Percentiles rank a stretch among this genome's conserved stretches.
phyloP scores from a whole-genome alignment of 2,329 filamentous ascomycete species.

The Calonectria henricotiae region DNA sequence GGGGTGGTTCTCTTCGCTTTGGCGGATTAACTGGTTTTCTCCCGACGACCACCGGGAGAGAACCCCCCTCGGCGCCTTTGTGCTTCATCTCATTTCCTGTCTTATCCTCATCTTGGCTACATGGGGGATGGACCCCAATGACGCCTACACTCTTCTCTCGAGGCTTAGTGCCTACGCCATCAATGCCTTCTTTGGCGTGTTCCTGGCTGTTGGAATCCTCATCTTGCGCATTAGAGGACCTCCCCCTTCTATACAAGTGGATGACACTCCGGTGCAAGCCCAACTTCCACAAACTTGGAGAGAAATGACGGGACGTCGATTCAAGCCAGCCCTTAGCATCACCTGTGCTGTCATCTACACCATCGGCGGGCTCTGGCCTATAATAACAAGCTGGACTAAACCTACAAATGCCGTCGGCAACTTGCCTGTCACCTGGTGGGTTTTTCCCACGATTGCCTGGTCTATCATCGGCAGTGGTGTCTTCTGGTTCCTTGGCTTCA shows the following conservation, averaged over 20 bases:
- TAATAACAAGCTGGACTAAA: slow-evolving; percentile 56
- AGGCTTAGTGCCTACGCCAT: slow-evolving; percentile 56
- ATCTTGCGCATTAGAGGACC: slow-evolving; percentile 57
- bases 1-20: slow-evolving; percentile 53
- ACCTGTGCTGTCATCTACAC: slow-evolving; percentile 54
- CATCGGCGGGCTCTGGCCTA: slow-evolving; percentile 55
- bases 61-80: slow-evolving; percentile 58
- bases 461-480: slow-evolving; percentile 50
- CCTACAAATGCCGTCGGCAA: slow-evolving; percentile 39
- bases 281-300: slow-evolving; percentile 50
- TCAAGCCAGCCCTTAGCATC: slow-evolving; percentile 55
- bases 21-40: slow-evolving; percentile 53
- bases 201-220: slow-evolving; percentile 57
- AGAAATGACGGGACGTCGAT: slow-evolving; percentile 54
- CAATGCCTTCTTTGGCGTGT: slow-evolving; percentile 57
- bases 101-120: slow-evolving; percentile 58
- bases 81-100: slow-evolving; percentile 57
- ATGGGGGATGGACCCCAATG: slow-evolving; percentile 46
- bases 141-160: slow-evolving; percentile 56
- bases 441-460: slow-evolving; percentile 56
- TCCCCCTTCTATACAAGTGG: slow-evolving; percentile 46
- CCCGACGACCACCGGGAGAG: slow-evolving; percentile 58
- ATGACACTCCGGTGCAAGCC: slow-evolving; percentile 37
- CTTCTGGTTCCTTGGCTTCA: slow-evolving; percentile 58
- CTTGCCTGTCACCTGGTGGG: slow-evolving; percentile 51